phyloP scores from a whole-genome alignment of 768 basidiomycete genomes.

The Antrodiella citrinella region DNA sequence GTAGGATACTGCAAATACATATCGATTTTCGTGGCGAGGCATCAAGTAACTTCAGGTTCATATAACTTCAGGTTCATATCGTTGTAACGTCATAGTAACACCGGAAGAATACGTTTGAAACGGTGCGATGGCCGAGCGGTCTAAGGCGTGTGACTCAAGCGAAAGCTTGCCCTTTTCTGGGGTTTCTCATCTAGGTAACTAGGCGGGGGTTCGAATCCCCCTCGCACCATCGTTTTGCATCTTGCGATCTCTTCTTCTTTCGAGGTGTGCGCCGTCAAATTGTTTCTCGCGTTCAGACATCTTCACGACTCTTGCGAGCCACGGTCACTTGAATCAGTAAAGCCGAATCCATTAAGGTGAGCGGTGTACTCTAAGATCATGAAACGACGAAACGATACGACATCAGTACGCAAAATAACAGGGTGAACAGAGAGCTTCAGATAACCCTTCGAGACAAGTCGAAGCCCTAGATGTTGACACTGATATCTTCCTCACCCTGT shows the following conservation, averaged over 20 bases:
- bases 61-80: too few species aligned
- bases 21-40: neutral
- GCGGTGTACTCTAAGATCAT: too few species aligned
- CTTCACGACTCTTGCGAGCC: too few species aligned
- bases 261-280: neutral
- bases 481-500: neutral
- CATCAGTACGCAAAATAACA: neutral
- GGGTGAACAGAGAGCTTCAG: neutral
- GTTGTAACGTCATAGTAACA: neutral
- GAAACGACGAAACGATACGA: too few species aligned
- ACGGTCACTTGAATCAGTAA: too few species aligned
- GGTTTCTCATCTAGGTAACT: constrained; percentile 24
- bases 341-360: too few species aligned
- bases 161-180: constrained; percentile 19
- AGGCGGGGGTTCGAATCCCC: constrained; percentile 24
- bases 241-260: neutral
- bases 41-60: too few species aligned
- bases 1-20: neutral
- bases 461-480: too few species aligned
- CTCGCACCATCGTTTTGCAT: constrained; percentile 19
- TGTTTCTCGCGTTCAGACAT: neutral
- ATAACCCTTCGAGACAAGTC: neutral
- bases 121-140: constrained; percentile 46
- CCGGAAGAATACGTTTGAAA: neutral
- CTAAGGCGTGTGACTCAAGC: constrained; percentile 58